These are phyloP conservation scores for Tulasnella sp. DNA, from an alignment of 768 basidiomycete species.

Conservation along the genomic window DNA sequence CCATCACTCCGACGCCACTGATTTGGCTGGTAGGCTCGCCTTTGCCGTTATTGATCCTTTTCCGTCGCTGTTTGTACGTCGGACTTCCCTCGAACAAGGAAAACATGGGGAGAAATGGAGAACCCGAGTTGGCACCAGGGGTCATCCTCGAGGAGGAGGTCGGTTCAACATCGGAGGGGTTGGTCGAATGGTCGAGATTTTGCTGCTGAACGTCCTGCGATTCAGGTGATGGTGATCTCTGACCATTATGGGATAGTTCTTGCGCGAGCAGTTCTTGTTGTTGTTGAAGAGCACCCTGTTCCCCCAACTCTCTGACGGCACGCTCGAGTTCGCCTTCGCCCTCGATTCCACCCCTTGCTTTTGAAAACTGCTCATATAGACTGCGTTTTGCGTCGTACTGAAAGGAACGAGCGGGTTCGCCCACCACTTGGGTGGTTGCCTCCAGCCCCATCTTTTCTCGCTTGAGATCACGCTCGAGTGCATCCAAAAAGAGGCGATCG, in stretches of 20 bases:
- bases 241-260: not conserved
- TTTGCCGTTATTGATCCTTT: conserved; percentile 42
- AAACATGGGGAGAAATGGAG: conserved; percentile 48
- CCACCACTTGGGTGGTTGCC: conserved; percentile 58
- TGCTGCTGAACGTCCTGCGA: not conserved
- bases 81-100: conserved; percentile 76
- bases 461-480: conserved; percentile 90
- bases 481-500: conserved; percentile 91
- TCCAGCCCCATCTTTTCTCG: conserved; percentile 85
- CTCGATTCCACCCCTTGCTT: conserved; percentile 22
- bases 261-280: too few species aligned
- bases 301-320: conserved; percentile 13
- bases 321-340: conserved; percentile 19
- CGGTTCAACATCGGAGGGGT: too few species aligned
- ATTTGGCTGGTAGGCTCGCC: not conserved
- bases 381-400: conserved; percentile 74
- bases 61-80: conserved; percentile 78
- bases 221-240: not conserved
- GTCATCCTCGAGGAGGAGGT: too few species aligned
- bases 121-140: conserved; percentile 1
- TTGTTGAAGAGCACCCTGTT: not conserved
- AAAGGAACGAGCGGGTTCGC: conserved; percentile 83
- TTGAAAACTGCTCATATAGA: conserved; percentile 79
- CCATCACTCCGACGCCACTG: not conserved
- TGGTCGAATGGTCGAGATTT: too few species aligned